These are phyloP conservation scores for Citrus australasica DNA, from an alignment of 345 rosid species.

Conservation along the genomic window DNA sequence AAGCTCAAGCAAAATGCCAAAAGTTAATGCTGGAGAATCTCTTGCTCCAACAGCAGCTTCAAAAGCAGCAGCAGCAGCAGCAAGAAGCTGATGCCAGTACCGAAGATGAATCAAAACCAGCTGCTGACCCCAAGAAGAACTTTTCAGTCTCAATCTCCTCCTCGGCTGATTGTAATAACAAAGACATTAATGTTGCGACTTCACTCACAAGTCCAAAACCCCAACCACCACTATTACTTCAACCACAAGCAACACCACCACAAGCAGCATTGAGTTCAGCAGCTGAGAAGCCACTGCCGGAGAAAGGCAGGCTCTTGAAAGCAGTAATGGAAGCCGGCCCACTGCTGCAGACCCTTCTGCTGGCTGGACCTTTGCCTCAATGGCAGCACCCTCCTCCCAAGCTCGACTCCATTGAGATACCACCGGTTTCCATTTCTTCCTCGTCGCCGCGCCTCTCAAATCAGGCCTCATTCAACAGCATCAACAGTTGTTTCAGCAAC, in stretches of 20 bases:
- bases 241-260: not conserved
- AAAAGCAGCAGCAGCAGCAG: conserved; percentile 11
- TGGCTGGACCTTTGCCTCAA: conserved; percentile 78
- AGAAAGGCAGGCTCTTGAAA: conserved; percentile 61
- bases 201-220: conserved; percentile 5
- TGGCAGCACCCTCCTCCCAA: conserved; percentile 82
- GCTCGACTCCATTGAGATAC: conserved; percentile 54
- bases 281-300: conserved; percentile 47
- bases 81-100: conserved; percentile 9
- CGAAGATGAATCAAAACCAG: conserved; percentile 36
- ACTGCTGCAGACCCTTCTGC: conserved; percentile 54
- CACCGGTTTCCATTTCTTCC: conserved; percentile 55
- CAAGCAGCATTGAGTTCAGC: conserved; percentile 29
- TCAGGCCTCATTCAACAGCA: conserved; percentile 31
- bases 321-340: conserved; percentile 77
- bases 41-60: conserved; percentile 23
- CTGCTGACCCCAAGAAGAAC: conserved; percentile 10
- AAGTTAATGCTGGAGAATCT: conserved; percentile 34
- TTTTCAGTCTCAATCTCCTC: not conserved
- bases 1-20: conserved; percentile 33
- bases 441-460: conserved; percentile 18
- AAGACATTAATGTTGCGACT: conserved; percentile 4
- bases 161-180: conserved; percentile 16
- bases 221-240: not conserved
- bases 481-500: conserved; percentile 17